phyloP scores from a whole-genome alignment of 768 basidiomycete genomes.

The Lanmaoa pseudosensibilis region DNA sequence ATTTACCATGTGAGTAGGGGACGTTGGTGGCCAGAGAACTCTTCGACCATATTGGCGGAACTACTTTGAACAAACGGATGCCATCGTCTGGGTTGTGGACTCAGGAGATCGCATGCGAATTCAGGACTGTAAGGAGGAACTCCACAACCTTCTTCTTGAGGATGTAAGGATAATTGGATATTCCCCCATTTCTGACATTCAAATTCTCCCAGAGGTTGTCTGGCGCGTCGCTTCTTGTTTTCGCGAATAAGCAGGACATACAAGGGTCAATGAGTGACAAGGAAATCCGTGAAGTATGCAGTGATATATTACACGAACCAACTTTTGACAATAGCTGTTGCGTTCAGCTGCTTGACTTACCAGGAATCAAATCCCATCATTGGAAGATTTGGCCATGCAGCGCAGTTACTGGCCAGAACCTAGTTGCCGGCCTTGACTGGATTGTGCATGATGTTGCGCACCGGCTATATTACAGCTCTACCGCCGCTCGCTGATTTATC shows the following conservation, averaged over 20 bases:
- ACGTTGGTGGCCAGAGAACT: conserved; percentile 95
- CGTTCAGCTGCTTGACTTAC: conserved; percentile 74
- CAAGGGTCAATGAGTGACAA: conserved; percentile 76
- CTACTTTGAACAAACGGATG: conserved; percentile 99
- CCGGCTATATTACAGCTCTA: conserved; percentile 79
- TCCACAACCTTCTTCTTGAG: conserved; percentile 83
- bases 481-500: conserved; percentile 15
- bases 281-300: conserved; percentile 81
- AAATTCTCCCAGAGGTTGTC: conserved; percentile 67
- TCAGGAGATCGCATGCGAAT: conserved; percentile 90
- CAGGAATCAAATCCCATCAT: conserved; percentile 79
- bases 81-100: conserved; percentile 98
- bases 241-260: conserved; percentile 98
- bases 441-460: conserved; percentile 85
- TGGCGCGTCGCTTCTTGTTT: conserved; percentile 93
- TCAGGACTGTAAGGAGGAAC: conserved; percentile 84
- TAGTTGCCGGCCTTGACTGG: conserved; percentile 89
- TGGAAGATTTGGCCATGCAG: conserved; percentile 93
- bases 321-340: conserved; percentile 6
- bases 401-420: conserved; percentile 84
- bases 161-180: conserved; percentile 60
- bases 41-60: conserved; percentile 98
- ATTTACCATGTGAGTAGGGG: conserved; percentile 88
- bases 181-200: conserved; percentile 16
- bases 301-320: not conserved